Percentiles rank a stretch among this genome's conserved stretches.
Evolutionary conservation across 345 rosid species (phyloP).

Genomic region (Dimocarpus longan): DNA sequence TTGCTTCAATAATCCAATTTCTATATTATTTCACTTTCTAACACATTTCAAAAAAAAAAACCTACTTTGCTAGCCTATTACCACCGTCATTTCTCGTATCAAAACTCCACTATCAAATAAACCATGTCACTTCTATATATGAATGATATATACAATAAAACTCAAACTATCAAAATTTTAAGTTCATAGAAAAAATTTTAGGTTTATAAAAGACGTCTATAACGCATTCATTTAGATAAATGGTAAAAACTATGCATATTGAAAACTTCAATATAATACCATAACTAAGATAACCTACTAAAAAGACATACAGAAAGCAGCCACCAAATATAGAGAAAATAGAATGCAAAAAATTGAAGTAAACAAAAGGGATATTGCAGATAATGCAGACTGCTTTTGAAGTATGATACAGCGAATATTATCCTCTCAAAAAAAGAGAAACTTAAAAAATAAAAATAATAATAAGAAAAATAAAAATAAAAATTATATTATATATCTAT

Average conservation of each 20-base stretch:
- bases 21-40: conserved; percentile 7
- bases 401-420: conserved; percentile 2
- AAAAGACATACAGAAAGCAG: no score
- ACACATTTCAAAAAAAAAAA: no score
- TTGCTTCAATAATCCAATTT: conserved; percentile 27
- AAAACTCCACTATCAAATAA: no score
- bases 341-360: not conserved
- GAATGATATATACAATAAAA: no score
- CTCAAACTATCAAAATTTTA: no score
- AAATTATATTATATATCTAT: conserved; percentile 14
- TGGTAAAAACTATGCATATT: no score
- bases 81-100: not conserved
- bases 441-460: not conserved
- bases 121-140: no score
- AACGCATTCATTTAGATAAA: no score
- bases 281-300: not conserved
- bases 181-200: no score
- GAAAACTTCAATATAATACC: not conserved
- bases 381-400: conserved; percentile 10
- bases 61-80: not conserved
- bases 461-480: no score
- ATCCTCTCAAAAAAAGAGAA: conserved; percentile 3
- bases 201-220: no score
- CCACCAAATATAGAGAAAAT: no score
- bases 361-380: not conserved